Evolutionary conservation across 2,329 filamentous ascomycete species (phyloP).

Genomic region (Diatrype stigma): DNA sequence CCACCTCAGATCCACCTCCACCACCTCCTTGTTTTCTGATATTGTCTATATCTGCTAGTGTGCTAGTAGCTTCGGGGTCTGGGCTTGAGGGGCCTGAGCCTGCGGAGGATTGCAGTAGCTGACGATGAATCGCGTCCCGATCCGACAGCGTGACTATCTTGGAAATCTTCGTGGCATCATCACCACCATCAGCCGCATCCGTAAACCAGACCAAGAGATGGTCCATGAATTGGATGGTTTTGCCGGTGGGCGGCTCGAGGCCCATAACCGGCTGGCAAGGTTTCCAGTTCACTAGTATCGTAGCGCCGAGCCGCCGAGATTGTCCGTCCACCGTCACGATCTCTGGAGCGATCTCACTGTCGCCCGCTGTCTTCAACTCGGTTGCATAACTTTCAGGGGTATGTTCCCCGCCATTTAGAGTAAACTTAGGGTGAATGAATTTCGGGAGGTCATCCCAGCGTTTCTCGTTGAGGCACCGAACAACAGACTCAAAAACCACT

Average conservation of each 20-base stretch:
- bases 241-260: constrained; percentile 2
- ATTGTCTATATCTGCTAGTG: constrained; percentile 8
- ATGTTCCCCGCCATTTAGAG: constrained; percentile 10
- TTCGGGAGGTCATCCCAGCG: constrained; percentile 15
- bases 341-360: constrained; percentile 13
- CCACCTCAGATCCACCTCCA: neutral
- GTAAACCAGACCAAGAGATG: constrained; percentile 15
- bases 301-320: constrained; percentile 10
- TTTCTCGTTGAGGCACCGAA: constrained; percentile 16
- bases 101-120: too few species aligned
- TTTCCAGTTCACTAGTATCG: constrained; percentile 7
- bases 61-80: constrained; percentile 4
- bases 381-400: constrained; percentile 11
- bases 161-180: constrained; percentile 12
- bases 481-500: constrained; percentile 10
- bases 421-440: constrained; percentile 9
- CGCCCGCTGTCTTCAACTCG: constrained; percentile 4
- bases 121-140: constrained; percentile 11
- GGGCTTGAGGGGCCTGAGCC: too few species aligned
- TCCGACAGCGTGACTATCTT: constrained; percentile 11
- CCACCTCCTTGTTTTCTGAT: constrained; percentile 7
- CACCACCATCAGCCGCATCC: too few species aligned
- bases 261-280: neutral
- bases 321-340: constrained; percentile 14
- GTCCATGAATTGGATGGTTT: constrained; percentile 6